phyloP scores from a whole-genome alignment of 139 green algal species.

The Protoeuglena noctilucae region DNA sequence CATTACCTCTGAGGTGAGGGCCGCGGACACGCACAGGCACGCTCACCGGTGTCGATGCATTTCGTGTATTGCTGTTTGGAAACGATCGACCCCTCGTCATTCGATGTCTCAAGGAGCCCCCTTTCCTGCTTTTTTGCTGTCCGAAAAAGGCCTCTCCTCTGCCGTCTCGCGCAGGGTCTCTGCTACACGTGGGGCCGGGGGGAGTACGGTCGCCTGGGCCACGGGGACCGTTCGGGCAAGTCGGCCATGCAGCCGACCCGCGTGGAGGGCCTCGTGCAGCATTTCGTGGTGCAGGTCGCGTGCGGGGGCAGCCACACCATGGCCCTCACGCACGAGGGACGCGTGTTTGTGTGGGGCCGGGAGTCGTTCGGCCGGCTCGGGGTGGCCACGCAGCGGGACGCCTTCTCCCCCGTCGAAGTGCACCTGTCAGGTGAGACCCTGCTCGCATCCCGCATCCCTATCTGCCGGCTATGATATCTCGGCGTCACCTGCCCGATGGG shows the following conservation, averaged over 20 bases:
- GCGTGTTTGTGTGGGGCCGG: constrained; percentile 65
- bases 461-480: neutral
- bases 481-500: constrained; percentile 25
- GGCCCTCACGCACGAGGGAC: constrained; percentile 37
- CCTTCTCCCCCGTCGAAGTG: constrained; percentile 38
- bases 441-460: no score
- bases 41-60: no score
- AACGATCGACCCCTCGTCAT: no score
- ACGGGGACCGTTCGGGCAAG: constrained; percentile 49
- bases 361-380: constrained; percentile 48
- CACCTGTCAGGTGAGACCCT: constrained; percentile 23
- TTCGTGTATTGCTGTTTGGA: no score
- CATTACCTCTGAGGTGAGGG: constrained; percentile 20
- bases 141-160: no score
- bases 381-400: constrained; percentile 25
- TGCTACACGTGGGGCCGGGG: constrained; percentile 68
- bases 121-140: neutral
- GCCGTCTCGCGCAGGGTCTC: no score
- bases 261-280: constrained; percentile 16
- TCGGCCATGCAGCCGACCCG: constrained; percentile 52
- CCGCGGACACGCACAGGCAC: no score
- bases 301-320: constrained; percentile 58
- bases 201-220: constrained; percentile 74
- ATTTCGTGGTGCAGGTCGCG: constrained; percentile 25
- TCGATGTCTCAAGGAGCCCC: neutral